Conservation (phyloP, 768 basidiomycete genomes). For the Calocybe gangraenosa region DNA sequence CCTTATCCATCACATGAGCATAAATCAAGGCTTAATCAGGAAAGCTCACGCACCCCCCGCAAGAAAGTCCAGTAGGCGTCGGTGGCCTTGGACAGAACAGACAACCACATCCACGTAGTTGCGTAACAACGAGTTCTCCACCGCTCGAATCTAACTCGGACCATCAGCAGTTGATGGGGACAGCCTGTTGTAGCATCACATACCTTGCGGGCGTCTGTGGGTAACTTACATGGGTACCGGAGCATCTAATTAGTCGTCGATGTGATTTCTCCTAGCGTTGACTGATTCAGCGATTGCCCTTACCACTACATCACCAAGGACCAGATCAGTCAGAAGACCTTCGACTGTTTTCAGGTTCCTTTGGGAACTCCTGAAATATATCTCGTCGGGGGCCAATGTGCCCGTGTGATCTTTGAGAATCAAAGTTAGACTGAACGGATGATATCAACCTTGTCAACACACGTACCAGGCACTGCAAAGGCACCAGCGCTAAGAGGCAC, state of each 20-base stretch:
- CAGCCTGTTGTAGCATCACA: background rate
- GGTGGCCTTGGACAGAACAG: slow-evolving; percentile 45
- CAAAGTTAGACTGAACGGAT: background rate
- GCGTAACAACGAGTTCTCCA: slow-evolving; percentile 44
- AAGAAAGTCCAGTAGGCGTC: slow-evolving; percentile 58
- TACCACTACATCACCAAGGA: slow-evolving; percentile 57
- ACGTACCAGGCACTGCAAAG: slow-evolving; percentile 55
- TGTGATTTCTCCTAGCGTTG: no score
- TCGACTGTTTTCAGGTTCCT: slow-evolving; percentile 36
- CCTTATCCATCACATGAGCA: slow-evolving; percentile 28
- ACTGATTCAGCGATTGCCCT: background rate
- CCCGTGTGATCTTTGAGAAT: slow-evolving; percentile 47
- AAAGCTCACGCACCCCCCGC: slow-evolving; percentile 46
- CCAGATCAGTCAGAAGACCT: slow-evolving; percentile 42
- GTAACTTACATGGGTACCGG: slow-evolving; percentile 67
- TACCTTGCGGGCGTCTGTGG: slow-evolving; percentile 65
- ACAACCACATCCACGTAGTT: slow-evolving; percentile 56
- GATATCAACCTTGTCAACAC: slow-evolving; percentile 12
- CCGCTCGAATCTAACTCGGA: no score
- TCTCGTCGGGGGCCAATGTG: slow-evolving; percentile 48
- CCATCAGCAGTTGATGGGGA: slow-evolving; percentile 27
- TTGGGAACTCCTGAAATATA: slow-evolving; percentile 51
- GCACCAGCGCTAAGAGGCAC: slow-evolving; percentile 58
- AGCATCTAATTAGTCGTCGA: slow-evolving; percentile 36
- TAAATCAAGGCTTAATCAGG: background rate